Conservation (phyloP, 495 filamentous ascomycete genomes). For the Hypoxylon fragiforme region DNA sequence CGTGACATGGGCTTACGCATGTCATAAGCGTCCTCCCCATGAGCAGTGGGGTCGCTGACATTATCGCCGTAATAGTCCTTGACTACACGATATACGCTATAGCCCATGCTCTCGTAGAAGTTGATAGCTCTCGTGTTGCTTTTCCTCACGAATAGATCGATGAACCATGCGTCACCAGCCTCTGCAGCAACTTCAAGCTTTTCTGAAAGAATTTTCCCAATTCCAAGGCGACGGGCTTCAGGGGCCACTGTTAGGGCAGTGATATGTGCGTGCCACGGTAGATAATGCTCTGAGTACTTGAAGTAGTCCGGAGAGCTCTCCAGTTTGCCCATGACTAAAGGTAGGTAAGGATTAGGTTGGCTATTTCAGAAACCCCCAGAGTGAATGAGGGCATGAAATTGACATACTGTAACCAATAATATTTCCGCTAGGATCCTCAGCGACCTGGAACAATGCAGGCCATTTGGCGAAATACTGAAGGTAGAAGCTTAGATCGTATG, state of each 20-base stretch:
- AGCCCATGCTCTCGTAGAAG: slow-evolving; percentile 91
- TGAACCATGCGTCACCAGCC: slow-evolving; percentile 84
- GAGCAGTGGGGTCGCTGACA: slow-evolving; percentile 68
- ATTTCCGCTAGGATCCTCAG: slow-evolving; percentile 77
- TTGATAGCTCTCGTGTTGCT: slow-evolving; percentile 84
- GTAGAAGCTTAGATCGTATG: slow-evolving; percentile 94
- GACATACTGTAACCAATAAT: slow-evolving; percentile 91
- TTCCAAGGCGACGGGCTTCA: slow-evolving; percentile 78
- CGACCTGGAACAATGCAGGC: slow-evolving; percentile 88
- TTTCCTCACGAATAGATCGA: slow-evolving; percentile 89
- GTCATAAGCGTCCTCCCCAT: slow-evolving; percentile 85
- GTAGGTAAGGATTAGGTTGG: slow-evolving; percentile 11
- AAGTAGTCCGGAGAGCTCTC: slow-evolving; percentile 80
- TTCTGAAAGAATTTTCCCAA: slow-evolving; percentile 77
- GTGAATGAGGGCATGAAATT: background rate
- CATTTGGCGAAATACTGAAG: slow-evolving; percentile 91
- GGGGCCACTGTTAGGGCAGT: slow-evolving; percentile 94
- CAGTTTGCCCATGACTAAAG: slow-evolving; percentile 91
- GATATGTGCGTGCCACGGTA: slow-evolving; percentile 97
- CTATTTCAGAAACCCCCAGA: background rate
- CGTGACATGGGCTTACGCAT: slow-evolving; percentile 92
- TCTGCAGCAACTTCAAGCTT: slow-evolving; percentile 80
- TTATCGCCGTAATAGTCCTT: slow-evolving; percentile 78
- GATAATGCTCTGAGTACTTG: slow-evolving; percentile 77
- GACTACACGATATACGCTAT: slow-evolving; percentile 82